Base-by-base conservation (phyloP, 2,329 filamentous ascomycete genomes). In the Daldinia eschscholtzii region DNA sequence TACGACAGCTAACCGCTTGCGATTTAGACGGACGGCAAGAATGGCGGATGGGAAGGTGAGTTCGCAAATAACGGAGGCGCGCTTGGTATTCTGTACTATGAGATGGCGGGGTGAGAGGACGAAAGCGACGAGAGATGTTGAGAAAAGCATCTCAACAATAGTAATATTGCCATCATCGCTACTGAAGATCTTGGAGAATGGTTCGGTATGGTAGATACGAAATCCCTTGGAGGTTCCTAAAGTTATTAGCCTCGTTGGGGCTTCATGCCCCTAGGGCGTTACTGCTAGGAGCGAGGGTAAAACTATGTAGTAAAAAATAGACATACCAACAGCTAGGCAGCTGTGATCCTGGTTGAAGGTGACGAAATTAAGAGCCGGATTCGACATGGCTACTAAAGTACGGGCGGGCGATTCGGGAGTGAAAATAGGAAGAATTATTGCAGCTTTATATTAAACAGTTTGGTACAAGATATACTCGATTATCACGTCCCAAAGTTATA, bases 261-360 rank as follows among this genome's bases (percentile, higher is more conserved):
- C 6, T 30, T 52, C 4, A 18, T 52, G 4, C 46, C 13, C 4
- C 15, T n/a, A 52, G 5, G 6, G 10, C 18, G 10, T 23, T 23
- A 23, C 70, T 35, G 52, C 57, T 72, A 70, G 41, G 20, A 71
- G 58, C 42, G 13, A 15, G 50, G 50, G 15, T 50, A 50, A 52
- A 56, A 61, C 35, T 23, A 35, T 35, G 2, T 35, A 35, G 33
- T 9, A 6, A 41, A 58, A 35, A 60, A 60, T 33, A 23, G 64
- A 81, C 91, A 78, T 85, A 94, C 93, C 95, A 75, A 99, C 94
- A 83, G 95, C 95, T 72, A 99, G 87, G 81, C 95, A 95, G 87
- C 93, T 97, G 84, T 97, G 94, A 85, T 99, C 96, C 85, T 99
- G 96, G 82, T 99, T 99, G 83, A 98, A 99, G 46, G 95, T 98